Evolutionary conservation across 2,329 filamentous ascomycete genomes (phyloP), one percentile per base, ranked within the genome.

Genomic region (Plenodomus tracheiphilus): DNA sequence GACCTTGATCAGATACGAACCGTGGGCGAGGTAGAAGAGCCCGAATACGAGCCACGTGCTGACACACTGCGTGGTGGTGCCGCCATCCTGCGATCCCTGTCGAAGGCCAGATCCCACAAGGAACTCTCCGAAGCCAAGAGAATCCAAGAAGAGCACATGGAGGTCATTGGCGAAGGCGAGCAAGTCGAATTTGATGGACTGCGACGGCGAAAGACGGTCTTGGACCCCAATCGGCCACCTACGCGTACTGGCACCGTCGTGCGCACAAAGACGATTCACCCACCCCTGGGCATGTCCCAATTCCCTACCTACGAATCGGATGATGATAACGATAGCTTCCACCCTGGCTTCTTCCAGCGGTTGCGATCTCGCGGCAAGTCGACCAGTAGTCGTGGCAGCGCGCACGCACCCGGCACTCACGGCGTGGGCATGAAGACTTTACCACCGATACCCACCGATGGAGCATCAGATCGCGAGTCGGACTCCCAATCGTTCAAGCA

Each of bases 1-100:
- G 91, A 97, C 66, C 81, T 99, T 43, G 89, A 97, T 65, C 93
- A 99, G 78, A 89, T 97, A 45, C 89, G 94, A 25, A 96, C 93
- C 22, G 94, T 97, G 54, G 93, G 90, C 39, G 90, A 97, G 64
- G 91, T 96, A 66, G 91, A 96, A 69, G 91, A 97, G 69, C 88
- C 92, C n/a, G 94, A 99, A 72, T 88, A 88, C 13, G 94, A 99
- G 64, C 94, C 94, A 44, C 95, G 96, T 68, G 94, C 94, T 13
- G 94, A 99, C 71, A 91, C 94, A 9, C 95, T 99, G 65, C 89
- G 94, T 59, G 94, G 93, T 52, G 80, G 93, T 15, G 92, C 90
- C 6, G 91, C 91, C 39, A 91, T 99, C 50, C 81, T 99, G 44
- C 85, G 94, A 54, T 85, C 89, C 13, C 80, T 99, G 41, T 97